A percentile compares a stretch with the other conserved stretches of the same genome.
These are phyloP conservation scores for Bathelium albidoporum DNA, from an alignment of 495 filamentous ascomycete genomes.

Conservation along the genomic window DNA sequence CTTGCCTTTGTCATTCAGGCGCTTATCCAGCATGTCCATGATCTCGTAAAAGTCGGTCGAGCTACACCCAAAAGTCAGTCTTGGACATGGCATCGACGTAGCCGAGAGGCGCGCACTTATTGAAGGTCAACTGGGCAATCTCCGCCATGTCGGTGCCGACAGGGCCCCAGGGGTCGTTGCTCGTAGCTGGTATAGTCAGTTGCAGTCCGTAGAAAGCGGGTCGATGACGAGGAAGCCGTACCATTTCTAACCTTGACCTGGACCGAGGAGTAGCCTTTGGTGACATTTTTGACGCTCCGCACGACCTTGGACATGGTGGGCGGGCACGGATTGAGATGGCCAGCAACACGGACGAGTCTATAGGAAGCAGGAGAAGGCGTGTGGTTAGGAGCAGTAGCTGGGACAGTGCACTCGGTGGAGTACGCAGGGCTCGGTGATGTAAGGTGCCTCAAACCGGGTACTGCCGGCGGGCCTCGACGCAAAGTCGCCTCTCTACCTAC, in stretches of 20 bases:
- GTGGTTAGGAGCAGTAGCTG: neutral
- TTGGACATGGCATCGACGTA: neutral
- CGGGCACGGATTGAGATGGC: neutral
- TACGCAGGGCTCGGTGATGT: neutral
- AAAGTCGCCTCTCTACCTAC: no score
- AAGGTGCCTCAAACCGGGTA: neutral
- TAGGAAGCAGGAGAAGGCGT: neutral
- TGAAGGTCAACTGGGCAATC: constrained; percentile 93
- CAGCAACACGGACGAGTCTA: neutral
- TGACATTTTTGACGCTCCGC: constrained; percentile 98
- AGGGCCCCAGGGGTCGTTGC: constrained; percentile 98
- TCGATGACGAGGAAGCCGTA: constrained; percentile 36
- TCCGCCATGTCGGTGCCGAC: constrained; percentile 98
- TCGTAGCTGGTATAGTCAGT: constrained; percentile 57
- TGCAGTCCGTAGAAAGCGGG: neutral
- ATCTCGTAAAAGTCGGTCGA: constrained; percentile 98
- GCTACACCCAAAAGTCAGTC: constrained; percentile 38
- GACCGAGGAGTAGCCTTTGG: constrained; percentile 93
- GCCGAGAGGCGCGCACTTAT: constrained; percentile 56
- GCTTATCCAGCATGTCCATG: constrained; percentile 99
- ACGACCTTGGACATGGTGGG: constrained; percentile 89
- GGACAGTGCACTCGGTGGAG: no score
- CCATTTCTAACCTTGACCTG: constrained; percentile 99
- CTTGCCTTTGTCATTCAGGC: constrained; percentile 98
- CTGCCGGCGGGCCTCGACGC: neutral